Evolutionary conservation across 1,139 yeast species (phyloP), one percentile per base, ranked within the genome.

Genomic region (Casaregolazyma lundiana): DNA sequence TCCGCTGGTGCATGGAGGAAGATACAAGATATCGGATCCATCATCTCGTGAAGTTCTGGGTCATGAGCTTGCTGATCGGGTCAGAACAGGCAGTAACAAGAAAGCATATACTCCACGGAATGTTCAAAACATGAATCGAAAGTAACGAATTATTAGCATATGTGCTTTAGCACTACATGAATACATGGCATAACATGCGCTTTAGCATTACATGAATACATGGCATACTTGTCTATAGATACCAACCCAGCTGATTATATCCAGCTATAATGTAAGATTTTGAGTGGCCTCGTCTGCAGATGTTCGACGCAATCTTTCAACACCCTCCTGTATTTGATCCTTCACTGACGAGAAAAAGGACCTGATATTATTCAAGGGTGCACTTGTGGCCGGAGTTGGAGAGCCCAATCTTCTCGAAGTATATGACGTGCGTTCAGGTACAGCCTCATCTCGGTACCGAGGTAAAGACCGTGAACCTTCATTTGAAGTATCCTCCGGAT

Each of bases 261-360:
- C n/a, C n/a, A n/a, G n/a, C n/a, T n/a, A n/a, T 34, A 19, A 16
- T 19, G 37, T 34, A 13, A 19, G 37, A 34, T 26, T 34, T 11
- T 16, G 13, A 11, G 43, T 39, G 17, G 32, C 35, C 6, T 9
- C 36, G 9, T 30, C 43, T 17, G 32, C 43, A n/a, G 32, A 11
- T 15, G 32, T n/a, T 26, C 32, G n/a, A 13, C 32, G 15, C 3
- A 43, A 34, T 21, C 38, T 49, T 34, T 41, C 44, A 26, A 50
- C 47, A 17, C 60, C 59, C 24, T 42, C 49, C 40, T 47, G 60
- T 38, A 54, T 47, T 26, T 42, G 45, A 6, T 45, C 46, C 4
- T 52, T 53, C 11, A 55, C 36, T n/a, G 39, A 40, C 2, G 56
- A 55, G 30, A 54, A 54, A 30, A 56, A 55, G 2, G 55, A 49